Percentiles rank a stretch among this genome's conserved stretches.
Conservation (phyloP, 345 rosid genomes). For the Salix udensis region DNA sequence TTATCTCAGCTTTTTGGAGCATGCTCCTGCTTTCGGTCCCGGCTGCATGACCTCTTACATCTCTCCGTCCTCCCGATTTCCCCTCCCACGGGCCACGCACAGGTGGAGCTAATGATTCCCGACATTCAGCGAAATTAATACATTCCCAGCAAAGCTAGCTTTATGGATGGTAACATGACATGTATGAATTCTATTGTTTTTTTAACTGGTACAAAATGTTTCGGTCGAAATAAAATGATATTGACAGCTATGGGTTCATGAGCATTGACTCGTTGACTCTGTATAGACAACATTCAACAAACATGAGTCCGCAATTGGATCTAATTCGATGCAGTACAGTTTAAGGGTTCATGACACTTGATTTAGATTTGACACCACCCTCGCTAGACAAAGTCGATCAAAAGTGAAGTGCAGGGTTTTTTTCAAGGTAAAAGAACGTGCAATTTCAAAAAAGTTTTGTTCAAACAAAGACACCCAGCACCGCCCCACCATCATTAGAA, state of each 20-base stretch:
- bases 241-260: not conserved
- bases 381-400: not conserved
- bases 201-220: too few relatives aligned
- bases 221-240: too few relatives aligned
- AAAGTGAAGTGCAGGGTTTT: constrained; percentile 8
- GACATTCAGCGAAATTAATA: not conserved
- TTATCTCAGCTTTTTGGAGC: not conserved
- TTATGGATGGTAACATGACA: not conserved
- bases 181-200: not conserved
- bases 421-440: constrained; percentile 12
- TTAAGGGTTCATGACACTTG: not conserved
- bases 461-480: constrained; percentile 19
- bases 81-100: not conserved
- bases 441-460: constrained; percentile 15
- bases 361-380: not conserved
- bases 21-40: constrained; percentile 5
- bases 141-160: not conserved
- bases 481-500: constrained; percentile 33
- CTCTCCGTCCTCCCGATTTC: not conserved
- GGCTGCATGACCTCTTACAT: constrained; percentile 3
- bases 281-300: not conserved
- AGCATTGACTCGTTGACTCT: not conserved
- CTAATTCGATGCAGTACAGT: not conserved
- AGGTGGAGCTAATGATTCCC: not conserved
- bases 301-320: not conserved